Evolutionary conservation across 2,329 filamentous ascomycete species (phyloP), one percentile per base, ranked within the genome.

Genomic region (Aspergillus persii): DNA sequence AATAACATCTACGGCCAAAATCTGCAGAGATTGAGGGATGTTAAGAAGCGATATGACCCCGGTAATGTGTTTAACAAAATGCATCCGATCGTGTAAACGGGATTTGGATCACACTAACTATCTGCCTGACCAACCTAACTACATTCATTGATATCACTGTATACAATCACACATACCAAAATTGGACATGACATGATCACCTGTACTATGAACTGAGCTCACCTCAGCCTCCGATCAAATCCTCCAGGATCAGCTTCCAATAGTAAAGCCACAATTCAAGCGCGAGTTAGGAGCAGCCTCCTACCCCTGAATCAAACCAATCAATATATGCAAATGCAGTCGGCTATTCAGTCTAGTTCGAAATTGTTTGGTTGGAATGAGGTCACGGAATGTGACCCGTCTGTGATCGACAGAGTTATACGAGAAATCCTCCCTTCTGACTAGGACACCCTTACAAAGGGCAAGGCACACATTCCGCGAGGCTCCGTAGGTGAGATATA

Each of bases 21-120:
- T 56, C 76, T 77, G 44, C 62, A 64, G 2, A 68, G 74, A 7
- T 63, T 83, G 49, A 74, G 77, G 61, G 63, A 66, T 4, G 64
- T 82, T 46, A 82, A 83, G 69, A 74, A 71, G 23, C 71, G 71
- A 54, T 82, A 81, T 59, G 80, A 82, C 63, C 79, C 80, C 2
- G 70, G 59, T 4, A 81, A 79, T 61, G 64, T 81, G 18, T 83
- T 82, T 64, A 72, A 78, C 49, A 81, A 80, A 62, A 73, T 77
- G 68, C 75, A 77, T 8, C 44, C 44, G 18, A 47, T 47, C 18
- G 44, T 47, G 18, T 47, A n/a, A 41, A 15, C 36, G 12, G 36
- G 36, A 15, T 15, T 12, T 11, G 33, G 33, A 15, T 36, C 33
- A 36, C 15, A 12, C 33, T 4, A 11, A 9, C 4, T 36, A 9